Conservation (phyloP, 139 green algal genomes). For the Micractinium sp. region DNA sequence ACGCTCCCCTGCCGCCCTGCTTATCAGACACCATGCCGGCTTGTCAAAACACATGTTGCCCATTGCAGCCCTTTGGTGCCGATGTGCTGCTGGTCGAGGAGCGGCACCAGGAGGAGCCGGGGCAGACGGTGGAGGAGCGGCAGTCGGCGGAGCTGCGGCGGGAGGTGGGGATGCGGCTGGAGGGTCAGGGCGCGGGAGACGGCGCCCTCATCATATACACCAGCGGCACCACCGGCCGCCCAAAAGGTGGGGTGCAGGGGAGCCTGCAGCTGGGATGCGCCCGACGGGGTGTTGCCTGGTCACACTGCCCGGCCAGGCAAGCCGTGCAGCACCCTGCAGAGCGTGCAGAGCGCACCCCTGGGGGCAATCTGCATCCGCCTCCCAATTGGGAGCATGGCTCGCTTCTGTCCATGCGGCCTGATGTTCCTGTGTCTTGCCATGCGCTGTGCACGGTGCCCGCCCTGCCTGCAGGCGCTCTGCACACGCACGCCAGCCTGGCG, state of each 20-base stretch:
- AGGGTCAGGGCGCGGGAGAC: not conserved
- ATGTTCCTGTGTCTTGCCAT: not conserved
- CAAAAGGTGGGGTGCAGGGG: slow-evolving; percentile 72
- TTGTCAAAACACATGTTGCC: not conserved
- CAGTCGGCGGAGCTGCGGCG: not conserved
- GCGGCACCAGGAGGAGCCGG: slow-evolving; percentile 10
- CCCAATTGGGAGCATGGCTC: too few species aligned
- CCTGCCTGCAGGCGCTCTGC: slow-evolving; percentile 60
- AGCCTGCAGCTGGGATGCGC: too few species aligned
- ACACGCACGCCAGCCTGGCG: slow-evolving; percentile 72
- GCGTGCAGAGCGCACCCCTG: too few species aligned
- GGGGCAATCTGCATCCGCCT: too few species aligned
- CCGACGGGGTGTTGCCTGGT: too few species aligned
- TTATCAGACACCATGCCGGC: not conserved
- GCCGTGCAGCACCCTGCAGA: too few species aligned
- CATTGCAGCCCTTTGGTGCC: slow-evolving; percentile 19
- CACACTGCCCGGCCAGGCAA: too few species aligned
- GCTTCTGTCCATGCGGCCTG: too few species aligned
- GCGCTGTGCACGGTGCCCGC: not conserved
- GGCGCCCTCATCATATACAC: slow-evolving; percentile 97
- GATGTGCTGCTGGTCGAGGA: slow-evolving; percentile 39
- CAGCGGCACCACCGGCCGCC: slow-evolving; percentile 93
- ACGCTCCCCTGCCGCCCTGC: not conserved
- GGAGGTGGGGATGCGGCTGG: slow-evolving; percentile 7
- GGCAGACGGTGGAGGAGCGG: not conserved